Evolutionary conservation across 257 asterid genomes (phyloP).

Genomic region (Solanum neorickii): DNA sequence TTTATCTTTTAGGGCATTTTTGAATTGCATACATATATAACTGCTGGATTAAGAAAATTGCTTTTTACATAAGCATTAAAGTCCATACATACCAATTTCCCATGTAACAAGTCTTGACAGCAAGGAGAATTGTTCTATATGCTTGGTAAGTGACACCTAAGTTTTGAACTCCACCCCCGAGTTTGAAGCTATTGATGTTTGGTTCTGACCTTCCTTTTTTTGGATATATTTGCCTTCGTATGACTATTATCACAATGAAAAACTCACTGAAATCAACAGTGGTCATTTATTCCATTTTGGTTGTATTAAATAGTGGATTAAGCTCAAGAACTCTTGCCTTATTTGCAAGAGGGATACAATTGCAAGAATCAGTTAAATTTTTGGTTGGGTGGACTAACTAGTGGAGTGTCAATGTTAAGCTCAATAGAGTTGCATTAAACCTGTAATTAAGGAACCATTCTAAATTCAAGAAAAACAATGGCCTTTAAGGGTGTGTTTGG

Average conservation of each 20-base stretch:
- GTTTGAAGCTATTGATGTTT: background rate
- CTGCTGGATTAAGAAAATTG: background rate
- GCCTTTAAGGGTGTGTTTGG: background rate
- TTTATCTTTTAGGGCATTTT: background rate
- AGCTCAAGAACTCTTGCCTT: too few relatives aligned
- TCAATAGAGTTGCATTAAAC: background rate
- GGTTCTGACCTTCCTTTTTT: background rate
- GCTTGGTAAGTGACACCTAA: background rate
- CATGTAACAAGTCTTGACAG: background rate
- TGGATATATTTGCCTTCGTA: background rate
- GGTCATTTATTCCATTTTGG: background rate
- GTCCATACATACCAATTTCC: background rate
- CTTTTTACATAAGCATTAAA: background rate
- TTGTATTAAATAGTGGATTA: too few relatives aligned
- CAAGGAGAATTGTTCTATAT: background rate
- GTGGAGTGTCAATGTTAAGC: background rate
- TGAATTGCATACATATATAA: background rate
- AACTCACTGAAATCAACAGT: background rate
- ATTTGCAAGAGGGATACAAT: too few relatives aligned
- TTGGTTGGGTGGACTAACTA: background rate
- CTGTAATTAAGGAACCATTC: background rate
- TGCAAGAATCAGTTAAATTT: too few relatives aligned
- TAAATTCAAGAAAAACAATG: background rate
- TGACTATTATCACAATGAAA: background rate
- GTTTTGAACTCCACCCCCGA: background rate